These are phyloP conservation scores for Trichocladium uniseriatum DNA, from an alignment of 495 filamentous ascomycete species.

Conservation along the genomic window DNA sequence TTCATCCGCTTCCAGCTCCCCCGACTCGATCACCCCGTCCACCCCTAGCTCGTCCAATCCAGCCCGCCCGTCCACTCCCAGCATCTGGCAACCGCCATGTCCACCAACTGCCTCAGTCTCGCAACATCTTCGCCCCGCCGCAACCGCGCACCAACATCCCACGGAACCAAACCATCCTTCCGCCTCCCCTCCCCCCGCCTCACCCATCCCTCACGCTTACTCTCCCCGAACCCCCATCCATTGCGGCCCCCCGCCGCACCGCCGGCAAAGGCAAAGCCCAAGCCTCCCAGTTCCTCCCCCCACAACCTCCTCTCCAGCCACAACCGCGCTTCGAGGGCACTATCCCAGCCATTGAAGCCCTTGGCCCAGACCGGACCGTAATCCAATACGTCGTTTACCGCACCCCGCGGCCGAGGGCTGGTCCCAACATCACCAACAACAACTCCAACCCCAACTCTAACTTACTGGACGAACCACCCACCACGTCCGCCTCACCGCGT, in stretches of 20 bases:
- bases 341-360: neutral
- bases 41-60: too few species aligned
- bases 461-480: too few species aligned
- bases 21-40: neutral
- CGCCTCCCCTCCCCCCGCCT: neutral
- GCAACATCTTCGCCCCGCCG: conserved; percentile 3
- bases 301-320: neutral
- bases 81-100: neutral
- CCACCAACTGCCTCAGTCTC: neutral
- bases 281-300: too few species aligned
- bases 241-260: neutral
- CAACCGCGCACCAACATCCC: too few species aligned
- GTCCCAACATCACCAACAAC: neutral
- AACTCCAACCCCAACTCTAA: neutral
- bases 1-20: neutral
- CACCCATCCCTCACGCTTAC: neutral
- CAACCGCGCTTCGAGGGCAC: neutral
- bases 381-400: conserved; percentile 7
- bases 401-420: neutral
- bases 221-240: neutral
- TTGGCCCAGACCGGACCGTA: neutral
- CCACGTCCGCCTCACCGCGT: neutral
- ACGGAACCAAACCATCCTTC: neutral
- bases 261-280: too few species aligned
- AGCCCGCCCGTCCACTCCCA: too few species aligned